These are phyloP conservation scores for Citeromyces hawaiiensis DNA, from an alignment of 1,139 yeast species.

Conservation along the genomic window DNA sequence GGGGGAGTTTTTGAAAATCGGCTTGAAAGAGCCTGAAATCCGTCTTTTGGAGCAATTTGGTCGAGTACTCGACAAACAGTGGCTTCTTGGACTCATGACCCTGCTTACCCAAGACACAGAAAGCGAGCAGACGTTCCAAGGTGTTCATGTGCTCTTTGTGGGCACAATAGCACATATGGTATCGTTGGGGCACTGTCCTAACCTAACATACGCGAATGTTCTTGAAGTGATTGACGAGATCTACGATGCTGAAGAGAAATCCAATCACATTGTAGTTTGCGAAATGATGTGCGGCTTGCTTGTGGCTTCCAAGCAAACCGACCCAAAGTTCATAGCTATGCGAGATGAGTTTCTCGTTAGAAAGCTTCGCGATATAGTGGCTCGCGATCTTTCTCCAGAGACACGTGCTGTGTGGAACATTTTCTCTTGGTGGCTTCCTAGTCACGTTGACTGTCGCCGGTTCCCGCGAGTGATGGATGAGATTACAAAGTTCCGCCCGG, in stretches of 20 bases:
- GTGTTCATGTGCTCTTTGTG: constrained; percentile 43
- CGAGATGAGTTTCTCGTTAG: constrained; percentile 34
- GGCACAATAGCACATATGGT: constrained; percentile 30
- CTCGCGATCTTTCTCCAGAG: constrained; percentile 62
- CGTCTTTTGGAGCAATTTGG: constrained; percentile 32
- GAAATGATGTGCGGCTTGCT: constrained; percentile 50
- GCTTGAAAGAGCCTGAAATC: constrained; percentile 24
- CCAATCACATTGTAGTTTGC: constrained; percentile 47
- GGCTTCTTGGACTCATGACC: constrained; percentile 42
- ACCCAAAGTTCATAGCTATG: constrained; percentile 13
- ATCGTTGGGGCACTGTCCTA: constrained; percentile 25
- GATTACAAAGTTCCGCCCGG: constrained; percentile 35
- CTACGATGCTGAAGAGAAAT: constrained; percentile 49
- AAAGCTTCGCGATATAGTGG: constrained; percentile 34
- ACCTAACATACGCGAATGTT: constrained; percentile 28
- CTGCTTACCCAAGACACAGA: constrained; percentile 58
- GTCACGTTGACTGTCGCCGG: constrained; percentile 55
- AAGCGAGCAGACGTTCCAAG: constrained; percentile 44
- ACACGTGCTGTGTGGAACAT: constrained; percentile 68
- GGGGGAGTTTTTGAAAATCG: constrained; percentile 16
- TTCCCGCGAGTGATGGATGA: constrained; percentile 37
- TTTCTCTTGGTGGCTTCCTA: constrained; percentile 63
- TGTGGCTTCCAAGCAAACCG: constrained; percentile 29
- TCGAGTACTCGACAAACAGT: constrained; percentile 30
- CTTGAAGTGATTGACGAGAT: constrained; percentile 33